phyloP scores from a whole-genome alignment of 177 flowering plant genomes.

The Tripterygium wilfordii region DNA sequence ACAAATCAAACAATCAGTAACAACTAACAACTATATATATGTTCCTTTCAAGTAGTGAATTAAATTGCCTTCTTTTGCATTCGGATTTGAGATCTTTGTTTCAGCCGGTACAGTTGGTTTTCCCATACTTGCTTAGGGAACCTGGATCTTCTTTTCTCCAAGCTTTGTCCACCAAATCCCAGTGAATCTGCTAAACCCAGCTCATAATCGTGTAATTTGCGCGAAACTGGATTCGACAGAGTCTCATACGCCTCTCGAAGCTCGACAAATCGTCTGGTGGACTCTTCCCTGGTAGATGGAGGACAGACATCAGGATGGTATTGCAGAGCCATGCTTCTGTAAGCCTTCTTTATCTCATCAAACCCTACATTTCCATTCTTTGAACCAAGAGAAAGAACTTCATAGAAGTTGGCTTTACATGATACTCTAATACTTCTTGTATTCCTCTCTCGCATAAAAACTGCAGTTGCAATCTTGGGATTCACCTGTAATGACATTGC shows the following conservation, averaged over 20 bases:
- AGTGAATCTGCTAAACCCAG: constrained; percentile 10
- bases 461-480: constrained; percentile 4
- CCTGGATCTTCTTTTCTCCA: background rate
- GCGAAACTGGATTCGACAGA: constrained; percentile 35
- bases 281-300: constrained; percentile 26
- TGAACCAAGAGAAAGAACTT: constrained; percentile 31
- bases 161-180: background rate
- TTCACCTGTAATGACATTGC: constrained; percentile 9
- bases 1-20: too few species aligned
- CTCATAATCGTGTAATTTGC: constrained; percentile 26
- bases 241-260: constrained; percentile 40
- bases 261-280: constrained; percentile 29
- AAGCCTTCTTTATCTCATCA: constrained; percentile 55
- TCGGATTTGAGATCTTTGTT: constrained; percentile 20
- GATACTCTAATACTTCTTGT: background rate
- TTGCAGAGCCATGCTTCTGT: constrained; percentile 31
- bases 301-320: constrained; percentile 45
- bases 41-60: too few species aligned
- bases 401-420: constrained; percentile 17
- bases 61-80: constrained; percentile 21
- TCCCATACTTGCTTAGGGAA: constrained; percentile 33
- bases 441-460: background rate
- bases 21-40: too few species aligned
- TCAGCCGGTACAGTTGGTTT: constrained; percentile 28
- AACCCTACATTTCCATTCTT: constrained; percentile 26